phyloP scores from a whole-genome alignment of 176 grass and related monocot genomes.

The Eragrostis nindensis region DNA sequence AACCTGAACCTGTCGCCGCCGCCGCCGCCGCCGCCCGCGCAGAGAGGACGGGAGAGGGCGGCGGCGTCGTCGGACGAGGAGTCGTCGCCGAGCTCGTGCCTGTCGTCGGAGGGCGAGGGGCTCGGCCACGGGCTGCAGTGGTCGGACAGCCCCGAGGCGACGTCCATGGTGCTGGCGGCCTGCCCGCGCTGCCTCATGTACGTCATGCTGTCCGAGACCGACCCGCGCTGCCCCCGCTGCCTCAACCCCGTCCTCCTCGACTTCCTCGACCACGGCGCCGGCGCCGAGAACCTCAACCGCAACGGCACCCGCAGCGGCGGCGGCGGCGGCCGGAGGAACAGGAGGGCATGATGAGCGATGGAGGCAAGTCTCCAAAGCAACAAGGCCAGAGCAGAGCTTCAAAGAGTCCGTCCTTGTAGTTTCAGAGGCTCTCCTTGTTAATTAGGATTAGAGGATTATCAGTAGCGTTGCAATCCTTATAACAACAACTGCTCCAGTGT shows the following conservation, averaged over 20 bases:
- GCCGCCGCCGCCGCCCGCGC: constrained; percentile 54
- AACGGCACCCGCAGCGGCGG: not conserved
- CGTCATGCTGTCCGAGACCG: constrained; percentile 76
- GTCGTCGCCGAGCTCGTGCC: constrained; percentile 69
- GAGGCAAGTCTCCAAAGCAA: not conserved
- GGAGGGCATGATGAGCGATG: constrained; percentile 38
- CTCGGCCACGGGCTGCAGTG: constrained; percentile 35
- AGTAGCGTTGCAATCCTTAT: not conserved
- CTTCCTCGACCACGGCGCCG: constrained; percentile 47
- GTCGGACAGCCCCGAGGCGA: constrained; percentile 71
- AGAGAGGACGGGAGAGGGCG: constrained; percentile 5
- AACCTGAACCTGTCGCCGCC: constrained; percentile 76
- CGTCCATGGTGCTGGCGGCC: constrained; percentile 73
- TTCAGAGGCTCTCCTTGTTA: not conserved
- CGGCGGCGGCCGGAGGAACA: constrained; percentile 32
- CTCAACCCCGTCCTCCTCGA: constrained; percentile 71
- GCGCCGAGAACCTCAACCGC: not conserved
- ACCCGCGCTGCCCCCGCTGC: constrained; percentile 73
- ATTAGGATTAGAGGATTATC: not conserved
- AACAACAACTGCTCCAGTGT: constrained; percentile 41
- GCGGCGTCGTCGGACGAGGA: constrained; percentile 40
- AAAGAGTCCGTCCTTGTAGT: not conserved
- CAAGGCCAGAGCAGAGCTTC: not conserved
- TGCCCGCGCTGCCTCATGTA: constrained; percentile 82
- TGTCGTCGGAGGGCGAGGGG: constrained; percentile 68